A percentile compares a stretch with the other conserved stretches of the same genome.
phyloP scores from a whole-genome alignment of 1,284 basidiomycete species.

The Athelia sp. region DNA sequence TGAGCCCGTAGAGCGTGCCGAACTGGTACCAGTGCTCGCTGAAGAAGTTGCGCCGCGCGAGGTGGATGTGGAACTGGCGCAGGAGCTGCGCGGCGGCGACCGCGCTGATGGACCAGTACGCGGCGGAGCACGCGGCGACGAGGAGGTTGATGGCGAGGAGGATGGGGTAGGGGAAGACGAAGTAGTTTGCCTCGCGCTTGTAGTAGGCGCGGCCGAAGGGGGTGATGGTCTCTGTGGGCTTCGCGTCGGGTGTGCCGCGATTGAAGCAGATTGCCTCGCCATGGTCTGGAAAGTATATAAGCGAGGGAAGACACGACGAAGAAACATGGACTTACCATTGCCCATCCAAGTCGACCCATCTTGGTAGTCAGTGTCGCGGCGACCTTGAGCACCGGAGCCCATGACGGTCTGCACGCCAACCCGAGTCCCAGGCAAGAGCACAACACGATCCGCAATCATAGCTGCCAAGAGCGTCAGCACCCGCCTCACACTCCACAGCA shows the following conservation, averaged over 20 bases:
- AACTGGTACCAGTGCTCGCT: conserved; percentile 29
- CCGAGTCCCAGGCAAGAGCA: conserved; percentile 36
- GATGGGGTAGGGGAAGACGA: conserved; percentile 36
- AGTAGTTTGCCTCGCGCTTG: conserved; percentile 34
- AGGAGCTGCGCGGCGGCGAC: conserved; percentile 34
- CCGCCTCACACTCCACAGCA: conserved; percentile 38
- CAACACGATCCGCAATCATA: conserved; percentile 44
- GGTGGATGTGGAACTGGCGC: conserved; percentile 24
- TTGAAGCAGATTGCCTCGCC: conserved; percentile 34
- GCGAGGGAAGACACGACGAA: background rate
- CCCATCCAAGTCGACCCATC: conserved; percentile 45
- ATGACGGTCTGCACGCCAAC: conserved; percentile 37
- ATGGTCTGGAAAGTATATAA: conserved; percentile 14
- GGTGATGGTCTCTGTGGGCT: conserved; percentile 29
- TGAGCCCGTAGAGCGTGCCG: conserved; percentile 30
- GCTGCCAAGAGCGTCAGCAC: conserved; percentile 37
- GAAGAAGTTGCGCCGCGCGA: conserved; percentile 25
- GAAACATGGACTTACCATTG: conserved; percentile 22
- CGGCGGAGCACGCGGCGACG: conserved; percentile 27
- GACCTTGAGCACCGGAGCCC: conserved; percentile 40
- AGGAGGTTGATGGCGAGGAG: conserved; percentile 31
- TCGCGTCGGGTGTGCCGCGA: conserved; percentile 15
- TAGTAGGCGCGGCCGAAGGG: conserved; percentile 46
- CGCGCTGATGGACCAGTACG: conserved; percentile 38
- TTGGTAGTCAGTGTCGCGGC: conserved; percentile 31